phyloP scores from a whole-genome alignment of 208 protist genomes.

The Phytomonas francai region DNA sequence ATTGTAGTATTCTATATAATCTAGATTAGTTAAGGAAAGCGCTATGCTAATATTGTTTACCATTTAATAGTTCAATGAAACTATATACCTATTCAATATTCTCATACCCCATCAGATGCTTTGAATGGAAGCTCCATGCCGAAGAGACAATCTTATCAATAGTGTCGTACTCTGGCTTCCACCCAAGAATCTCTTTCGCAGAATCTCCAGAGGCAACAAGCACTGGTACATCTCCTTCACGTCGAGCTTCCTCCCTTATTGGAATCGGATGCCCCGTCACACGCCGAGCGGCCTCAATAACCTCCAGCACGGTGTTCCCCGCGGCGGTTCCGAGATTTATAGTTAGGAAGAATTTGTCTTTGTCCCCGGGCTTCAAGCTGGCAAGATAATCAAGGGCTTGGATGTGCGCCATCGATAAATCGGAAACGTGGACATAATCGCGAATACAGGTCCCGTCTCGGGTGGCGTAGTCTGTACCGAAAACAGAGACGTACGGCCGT shows the following conservation, averaged over 20 bases:
- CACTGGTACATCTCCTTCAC: constrained; percentile 62
- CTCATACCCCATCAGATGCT: constrained; percentile 24
- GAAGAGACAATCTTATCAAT: constrained; percentile 76
- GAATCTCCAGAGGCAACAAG: constrained; percentile 62
- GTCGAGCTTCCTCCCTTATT: constrained; percentile 55
- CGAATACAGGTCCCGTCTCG: constrained; percentile 93
- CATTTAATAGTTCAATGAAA: neutral
- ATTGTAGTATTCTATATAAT: neutral
- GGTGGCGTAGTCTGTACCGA: constrained; percentile 93
- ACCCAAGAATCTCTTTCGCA: constrained; percentile 58
- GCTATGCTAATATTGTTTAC: neutral
- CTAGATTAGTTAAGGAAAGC: no score
- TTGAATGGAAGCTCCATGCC: constrained; percentile 70
- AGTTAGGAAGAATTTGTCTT: constrained; percentile 51
- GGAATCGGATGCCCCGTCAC: constrained; percentile 89
- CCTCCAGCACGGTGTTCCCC: constrained; percentile 93
- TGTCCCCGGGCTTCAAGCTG: constrained; percentile 26
- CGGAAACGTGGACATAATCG: constrained; percentile 99
- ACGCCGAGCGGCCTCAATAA: constrained; percentile 87
- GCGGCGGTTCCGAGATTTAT: constrained; percentile 96
- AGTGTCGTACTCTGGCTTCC: constrained; percentile 63
- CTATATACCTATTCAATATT: neutral
- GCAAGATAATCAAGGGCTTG: constrained; percentile 78
- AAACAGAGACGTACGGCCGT: constrained; percentile 63
- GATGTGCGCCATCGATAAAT: constrained; percentile 94